These are phyloP conservation scores for Kregervanrija fluxuum DNA, from an alignment of 805 yeast species.

Conservation along the genomic window DNA sequence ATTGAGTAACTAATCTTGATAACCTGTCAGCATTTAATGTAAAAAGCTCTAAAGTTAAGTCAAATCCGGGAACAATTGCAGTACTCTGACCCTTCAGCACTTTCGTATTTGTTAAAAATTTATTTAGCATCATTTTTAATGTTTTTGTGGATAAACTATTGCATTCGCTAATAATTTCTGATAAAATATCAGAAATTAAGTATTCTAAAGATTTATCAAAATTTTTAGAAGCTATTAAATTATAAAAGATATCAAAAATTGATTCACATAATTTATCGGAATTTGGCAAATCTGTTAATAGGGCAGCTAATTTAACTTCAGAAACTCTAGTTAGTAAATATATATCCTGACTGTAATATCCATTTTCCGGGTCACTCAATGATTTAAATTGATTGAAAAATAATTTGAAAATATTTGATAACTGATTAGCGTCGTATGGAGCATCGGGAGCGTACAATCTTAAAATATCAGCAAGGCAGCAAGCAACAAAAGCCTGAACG, in stretches of 20 bases:
- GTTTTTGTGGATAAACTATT: conserved; percentile 55
- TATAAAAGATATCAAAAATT: conserved; percentile 59
- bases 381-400: conserved; percentile 56
- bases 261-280: conserved; percentile 45
- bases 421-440: conserved; percentile 62
- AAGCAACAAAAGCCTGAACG: conserved; percentile 61
- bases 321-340: conserved; percentile 62
- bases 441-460: conserved; percentile 86
- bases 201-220: conserved; percentile 42
- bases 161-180: conserved; percentile 68
- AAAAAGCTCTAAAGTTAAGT: conserved; percentile 60
- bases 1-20: conserved; percentile 70
- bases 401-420: conserved; percentile 58
- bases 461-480: conserved; percentile 69
- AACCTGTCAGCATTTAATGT: conserved; percentile 63
- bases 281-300: conserved; percentile 58
- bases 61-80: conserved; percentile 48
- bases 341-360: conserved; percentile 55
- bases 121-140: conserved; percentile 57
- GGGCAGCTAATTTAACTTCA: conserved; percentile 52
- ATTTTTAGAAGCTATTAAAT: conserved; percentile 34
- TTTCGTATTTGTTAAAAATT: conserved; percentile 37
- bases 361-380: conserved; percentile 43
- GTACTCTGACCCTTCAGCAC: conserved; percentile 11
- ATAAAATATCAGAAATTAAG: conserved; percentile 60